Base-by-base conservation (phyloP, 176 grass and related monocot genomes). In the Rhynchospora tenuis region DNA sequence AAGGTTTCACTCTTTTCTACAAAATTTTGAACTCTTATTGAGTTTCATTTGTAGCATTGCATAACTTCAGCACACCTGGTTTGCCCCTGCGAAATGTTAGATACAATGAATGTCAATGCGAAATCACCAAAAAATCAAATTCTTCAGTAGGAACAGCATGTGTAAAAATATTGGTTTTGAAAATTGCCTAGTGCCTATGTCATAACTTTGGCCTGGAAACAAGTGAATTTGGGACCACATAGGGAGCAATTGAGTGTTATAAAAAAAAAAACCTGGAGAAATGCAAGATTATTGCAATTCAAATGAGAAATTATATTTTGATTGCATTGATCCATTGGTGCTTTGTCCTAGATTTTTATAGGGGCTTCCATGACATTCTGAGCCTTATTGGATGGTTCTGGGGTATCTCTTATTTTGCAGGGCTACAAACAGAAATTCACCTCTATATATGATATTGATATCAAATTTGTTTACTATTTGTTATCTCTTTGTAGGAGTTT, bases 401-500 rank as follows among this genome's bases (percentile, higher is more conserved):
- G 9, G 5, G 33, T 67, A 79, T 76, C 11, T 75, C 33, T 55
- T 80, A 52, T 71, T 67, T 86, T 14, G 24, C 15, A 69, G 15
- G 82, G 64, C 73, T 76, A 76, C 48, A 76, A 54, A 48, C 73
- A 76, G 22, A 55, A 51, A 16, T 76, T 76, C 14, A 12, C 48
- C 24, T 55, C 22, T 22, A 28, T 29, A 48, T 55, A 54, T 73
- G 45, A 47, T 23, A 19, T 43, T 48, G 45, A 74, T 27, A 51
- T 52, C 6, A 28, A 76, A 55, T 2, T 55, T 29, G 23, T 76
- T 76, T 31, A 7, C 73, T 16, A 55, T 55, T 38, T 17, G 11
- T 66, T 74, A 59, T 65, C 56, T 61, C 81, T 31, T 91, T 47
- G 48, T 86, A 98, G 95, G 95, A 82, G 95, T 98, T 83, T 98